Evolutionary conservation across 1,139 yeast genomes (phyloP).

Genomic region (Geotrichum fermentans): DNA sequence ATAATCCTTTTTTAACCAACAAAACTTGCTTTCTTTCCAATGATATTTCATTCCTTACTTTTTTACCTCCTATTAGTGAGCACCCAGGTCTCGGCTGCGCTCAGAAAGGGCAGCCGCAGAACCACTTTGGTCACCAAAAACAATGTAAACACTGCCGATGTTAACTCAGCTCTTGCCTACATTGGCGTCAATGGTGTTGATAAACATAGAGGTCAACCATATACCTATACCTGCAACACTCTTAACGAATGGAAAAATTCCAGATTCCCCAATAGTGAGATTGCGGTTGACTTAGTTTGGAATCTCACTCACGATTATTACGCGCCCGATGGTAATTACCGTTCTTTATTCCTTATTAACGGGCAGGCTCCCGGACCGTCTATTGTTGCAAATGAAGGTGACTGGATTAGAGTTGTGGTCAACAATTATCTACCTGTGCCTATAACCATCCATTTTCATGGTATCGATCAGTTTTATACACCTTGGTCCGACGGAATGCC

Average conservation of each 20-base stretch:
- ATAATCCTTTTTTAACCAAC: no score
- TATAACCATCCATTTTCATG: constrained; percentile 37
- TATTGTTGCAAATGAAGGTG: constrained; percentile 37
- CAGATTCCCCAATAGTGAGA: constrained; percentile 7
- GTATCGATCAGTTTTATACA: constrained; percentile 38
- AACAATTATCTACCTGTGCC: constrained; percentile 31
- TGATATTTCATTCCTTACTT: no score
- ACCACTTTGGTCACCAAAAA: no score
- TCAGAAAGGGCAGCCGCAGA: no score
- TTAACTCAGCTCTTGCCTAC: no score
- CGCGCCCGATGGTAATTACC: constrained; percentile 31
- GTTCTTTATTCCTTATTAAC: constrained; percentile 32
- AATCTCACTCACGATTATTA: constrained; percentile 22
- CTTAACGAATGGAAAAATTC: constrained; percentile 11
- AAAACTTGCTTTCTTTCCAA: no score
- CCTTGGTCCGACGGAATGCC: constrained; percentile 42
- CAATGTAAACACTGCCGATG: no score
- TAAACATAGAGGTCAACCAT: not conserved
- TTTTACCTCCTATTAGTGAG: no score
- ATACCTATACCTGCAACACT: no score
- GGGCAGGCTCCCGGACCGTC: constrained; percentile 40
- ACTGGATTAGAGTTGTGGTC: constrained; percentile 37
- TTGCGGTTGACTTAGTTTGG: constrained; percentile 11
- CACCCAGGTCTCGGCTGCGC: no score
- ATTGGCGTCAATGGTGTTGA: not conserved